Evolutionary conservation across 345 rosid genomes (phyloP), one percentile per base, ranked within the genome.

Genomic region (Salix udensis): DNA sequence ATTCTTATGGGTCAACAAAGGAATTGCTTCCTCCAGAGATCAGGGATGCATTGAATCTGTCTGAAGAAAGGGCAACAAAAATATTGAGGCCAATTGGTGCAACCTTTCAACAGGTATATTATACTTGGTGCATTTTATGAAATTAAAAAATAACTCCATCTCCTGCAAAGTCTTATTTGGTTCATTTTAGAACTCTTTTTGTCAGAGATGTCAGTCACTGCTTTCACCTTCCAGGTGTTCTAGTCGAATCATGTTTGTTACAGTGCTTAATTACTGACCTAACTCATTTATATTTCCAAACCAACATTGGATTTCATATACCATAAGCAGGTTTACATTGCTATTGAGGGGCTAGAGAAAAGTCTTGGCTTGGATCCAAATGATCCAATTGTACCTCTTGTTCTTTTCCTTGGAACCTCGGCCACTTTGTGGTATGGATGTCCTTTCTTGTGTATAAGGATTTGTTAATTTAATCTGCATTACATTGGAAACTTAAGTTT

Each of bases 331-430:
- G 85, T 84, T 67, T 88, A 78, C 40, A 36, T 75, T 75, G 87
- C 87, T 69, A 75, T 91, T 81, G 92, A 87, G 82, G 91, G 78
- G 74, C 71, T 91, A 87, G 98, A 93, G 85, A 89, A 87, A 85
- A 86, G 78, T 74, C 67, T 93, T 46, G 97, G 98, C 66, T 81
- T 93, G 85, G 83, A 93, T 84, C 91, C 99, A 68, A 90, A 85
- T 81, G 99, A 93, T 88, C 99, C 97, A 48, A 30, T 93, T 68
- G 85, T 96, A 81, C 88, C 90, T 58, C 88, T 92, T 74, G 67
- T 85, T 83, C 90, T 92, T 74, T 71, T 90, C 72, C 74, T 92
- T 48, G 92, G 96, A 79, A 84, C 89, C 73, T 86, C 96, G 53
- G 85, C 91, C 65, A 78, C 92, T 81, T 84, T 93, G 80, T 92